Percentiles rank a stretch among this genome's conserved stretches.
Conservation (phyloP, 1,139 yeast species). For the Hanseniaspora uvarum region DNA sequence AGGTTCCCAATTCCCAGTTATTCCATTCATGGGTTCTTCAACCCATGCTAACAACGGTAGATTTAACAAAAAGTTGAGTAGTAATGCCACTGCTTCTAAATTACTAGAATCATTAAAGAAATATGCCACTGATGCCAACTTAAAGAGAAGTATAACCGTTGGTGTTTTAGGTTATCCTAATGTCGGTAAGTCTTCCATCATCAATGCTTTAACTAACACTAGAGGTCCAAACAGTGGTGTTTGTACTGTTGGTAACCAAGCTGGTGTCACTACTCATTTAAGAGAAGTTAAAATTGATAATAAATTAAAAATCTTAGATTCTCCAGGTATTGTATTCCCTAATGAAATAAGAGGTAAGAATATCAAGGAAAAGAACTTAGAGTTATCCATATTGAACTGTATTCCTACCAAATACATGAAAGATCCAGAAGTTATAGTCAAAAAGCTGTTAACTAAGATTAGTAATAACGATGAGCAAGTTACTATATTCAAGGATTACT, state of each 20-base stretch:
- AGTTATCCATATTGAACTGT: constrained; percentile 78
- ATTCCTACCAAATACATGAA: constrained; percentile 76
- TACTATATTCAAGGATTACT: constrained; percentile 59
- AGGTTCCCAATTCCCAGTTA: constrained; percentile 77
- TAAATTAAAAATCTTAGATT: constrained; percentile 78
- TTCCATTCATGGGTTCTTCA: constrained; percentile 65
- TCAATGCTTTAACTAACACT: constrained; percentile 66
- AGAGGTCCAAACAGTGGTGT: constrained; percentile 63
- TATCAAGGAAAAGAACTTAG: constrained; percentile 68
- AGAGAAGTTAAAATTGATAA: constrained; percentile 88
- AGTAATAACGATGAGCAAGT: constrained; percentile 65
- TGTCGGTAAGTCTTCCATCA: constrained; percentile 89
- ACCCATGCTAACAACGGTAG: constrained; percentile 56
- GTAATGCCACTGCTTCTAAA: constrained; percentile 59
- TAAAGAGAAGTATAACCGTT: constrained; percentile 84
- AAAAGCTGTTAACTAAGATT: constrained; percentile 63
- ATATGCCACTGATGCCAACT: constrained; percentile 70
- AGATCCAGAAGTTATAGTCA: constrained; percentile 78
- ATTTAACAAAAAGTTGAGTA: constrained; percentile 69
- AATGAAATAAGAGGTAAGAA: constrained; percentile 43
- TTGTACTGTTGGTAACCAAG: constrained; percentile 96
- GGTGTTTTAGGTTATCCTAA: constrained; percentile 97
- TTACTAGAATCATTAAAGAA: constrained; percentile 74
- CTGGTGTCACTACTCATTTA: constrained; percentile 88
- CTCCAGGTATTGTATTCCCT: constrained; percentile 98